Evolutionary conservation across 2,329 filamentous ascomycete genomes (phyloP).

Genomic region (Colletotrichum graminicola): DNA sequence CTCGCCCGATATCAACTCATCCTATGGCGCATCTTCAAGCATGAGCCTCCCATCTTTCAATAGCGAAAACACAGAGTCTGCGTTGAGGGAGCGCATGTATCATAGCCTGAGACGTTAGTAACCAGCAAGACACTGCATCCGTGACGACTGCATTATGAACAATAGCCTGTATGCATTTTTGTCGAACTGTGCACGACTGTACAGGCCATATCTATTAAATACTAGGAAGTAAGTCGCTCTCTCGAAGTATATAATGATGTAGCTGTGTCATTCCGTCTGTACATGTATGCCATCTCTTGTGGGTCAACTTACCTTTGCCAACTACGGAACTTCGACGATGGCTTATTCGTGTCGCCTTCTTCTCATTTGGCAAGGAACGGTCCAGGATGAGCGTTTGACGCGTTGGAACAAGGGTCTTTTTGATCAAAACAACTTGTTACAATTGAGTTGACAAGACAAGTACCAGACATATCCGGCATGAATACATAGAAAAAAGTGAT

Average conservation of each 20-base stretch:
- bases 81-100: slow-evolving; percentile 31
- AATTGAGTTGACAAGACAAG: background rate
- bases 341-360: background rate
- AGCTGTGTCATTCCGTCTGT: no score
- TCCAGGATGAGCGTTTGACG: background rate
- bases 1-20: slow-evolving; percentile 9
- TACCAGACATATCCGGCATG: background rate
- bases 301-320: background rate
- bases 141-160: no score
- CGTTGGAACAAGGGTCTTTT: background rate
- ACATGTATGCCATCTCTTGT: background rate
- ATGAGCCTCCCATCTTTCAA: slow-evolving; percentile 22
- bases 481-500: slow-evolving; percentile 12
- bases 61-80: slow-evolving; percentile 15
- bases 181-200: background rate
- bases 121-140: background rate
- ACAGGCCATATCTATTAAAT: background rate
- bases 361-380: background rate
- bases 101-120: slow-evolving; percentile 30
- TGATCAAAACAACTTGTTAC: background rate
- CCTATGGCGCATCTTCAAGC: slow-evolving; percentile 17
- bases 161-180: background rate
- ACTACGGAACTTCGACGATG: background rate
- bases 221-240: background rate
- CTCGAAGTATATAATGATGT: background rate